Conservation (phyloP, 129 eudicot genomes). For the Tagetes erecta region DNA sequence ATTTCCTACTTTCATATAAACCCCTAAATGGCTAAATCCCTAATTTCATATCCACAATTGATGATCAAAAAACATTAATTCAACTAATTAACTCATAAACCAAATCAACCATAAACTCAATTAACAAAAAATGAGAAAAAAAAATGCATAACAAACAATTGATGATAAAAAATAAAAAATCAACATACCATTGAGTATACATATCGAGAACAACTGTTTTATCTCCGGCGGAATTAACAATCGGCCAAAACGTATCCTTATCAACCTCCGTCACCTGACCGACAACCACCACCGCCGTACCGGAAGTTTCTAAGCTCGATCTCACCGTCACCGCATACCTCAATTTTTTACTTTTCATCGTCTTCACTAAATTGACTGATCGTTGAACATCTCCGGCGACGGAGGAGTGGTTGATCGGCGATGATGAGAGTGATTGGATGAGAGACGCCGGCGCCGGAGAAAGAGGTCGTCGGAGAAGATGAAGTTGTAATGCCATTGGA, state of each 20-base stretch:
- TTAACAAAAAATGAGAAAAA: too few relatives aligned
- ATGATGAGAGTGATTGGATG: constrained; percentile 16
- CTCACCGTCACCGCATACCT: constrained; percentile 36
- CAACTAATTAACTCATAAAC: too few relatives aligned
- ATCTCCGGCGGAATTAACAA: constrained; percentile 79
- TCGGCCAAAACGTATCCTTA: constrained; percentile 90
- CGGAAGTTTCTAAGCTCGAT: constrained; percentile 59
- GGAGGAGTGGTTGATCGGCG: constrained; percentile 23
- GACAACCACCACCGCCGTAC: constrained; percentile 38
- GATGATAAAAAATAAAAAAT: background rate
- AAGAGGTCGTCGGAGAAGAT: constrained; percentile 30
- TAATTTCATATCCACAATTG: too few relatives aligned
- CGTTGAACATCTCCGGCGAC: constrained; percentile 27
- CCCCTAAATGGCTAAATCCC: too few relatives aligned
- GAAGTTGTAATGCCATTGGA: constrained; percentile 59
- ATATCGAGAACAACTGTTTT: constrained; percentile 83
- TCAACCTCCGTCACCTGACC: constrained; percentile 80
- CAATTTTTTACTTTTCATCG: constrained; percentile 22
- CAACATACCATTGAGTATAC: constrained; percentile 84
- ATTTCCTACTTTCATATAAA: too few relatives aligned
- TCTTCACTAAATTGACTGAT: constrained; percentile 1
- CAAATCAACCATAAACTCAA: too few relatives aligned
- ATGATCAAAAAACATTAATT: too few relatives aligned
- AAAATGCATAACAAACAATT: too few relatives aligned
- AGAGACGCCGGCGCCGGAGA: constrained; percentile 26